Conservation (phyloP, 1,139 yeast genomes). For the Blastobotrys aristatus region DNA sequence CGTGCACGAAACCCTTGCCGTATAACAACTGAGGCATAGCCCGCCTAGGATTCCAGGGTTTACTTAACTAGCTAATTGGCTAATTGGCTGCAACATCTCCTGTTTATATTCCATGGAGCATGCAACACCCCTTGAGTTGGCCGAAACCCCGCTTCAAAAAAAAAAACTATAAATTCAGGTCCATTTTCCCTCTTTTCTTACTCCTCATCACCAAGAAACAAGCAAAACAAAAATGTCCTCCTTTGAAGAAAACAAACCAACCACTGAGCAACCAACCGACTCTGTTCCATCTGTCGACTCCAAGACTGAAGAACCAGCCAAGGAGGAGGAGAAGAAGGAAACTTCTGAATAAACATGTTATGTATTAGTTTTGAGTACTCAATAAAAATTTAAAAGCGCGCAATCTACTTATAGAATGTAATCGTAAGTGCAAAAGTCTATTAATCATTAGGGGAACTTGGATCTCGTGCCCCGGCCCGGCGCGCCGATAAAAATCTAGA, state of each 20-base stretch:
- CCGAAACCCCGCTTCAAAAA: not conserved
- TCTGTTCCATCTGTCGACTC: not conserved
- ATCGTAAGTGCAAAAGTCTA: too few relatives aligned
- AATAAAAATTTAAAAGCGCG: not conserved
- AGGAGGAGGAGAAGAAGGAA: not conserved
- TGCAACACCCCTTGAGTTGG: too few relatives aligned
- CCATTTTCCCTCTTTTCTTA: not conserved
- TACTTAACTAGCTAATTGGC: too few relatives aligned
- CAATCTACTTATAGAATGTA: too few relatives aligned
- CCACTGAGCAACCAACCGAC: not conserved
- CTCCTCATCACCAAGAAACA: not conserved
- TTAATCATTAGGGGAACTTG: too few relatives aligned
- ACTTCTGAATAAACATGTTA: not conserved
- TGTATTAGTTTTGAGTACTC: not conserved
- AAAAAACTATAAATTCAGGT: not conserved
- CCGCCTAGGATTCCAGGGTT: too few relatives aligned
- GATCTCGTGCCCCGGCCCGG: too few relatives aligned
- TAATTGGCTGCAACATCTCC: too few relatives aligned
- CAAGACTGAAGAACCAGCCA: not conserved
- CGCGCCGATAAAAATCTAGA: too few relatives aligned
- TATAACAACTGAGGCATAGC: too few relatives aligned
- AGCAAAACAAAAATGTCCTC: not conserved
- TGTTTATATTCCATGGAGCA: too few relatives aligned
- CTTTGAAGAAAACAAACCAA: not conserved
- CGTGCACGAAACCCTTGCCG: too few relatives aligned